These are phyloP conservation scores for Periconia sp. DNA, from an alignment of 2,329 filamentous ascomycete genomes.

Conservation along the genomic window DNA sequence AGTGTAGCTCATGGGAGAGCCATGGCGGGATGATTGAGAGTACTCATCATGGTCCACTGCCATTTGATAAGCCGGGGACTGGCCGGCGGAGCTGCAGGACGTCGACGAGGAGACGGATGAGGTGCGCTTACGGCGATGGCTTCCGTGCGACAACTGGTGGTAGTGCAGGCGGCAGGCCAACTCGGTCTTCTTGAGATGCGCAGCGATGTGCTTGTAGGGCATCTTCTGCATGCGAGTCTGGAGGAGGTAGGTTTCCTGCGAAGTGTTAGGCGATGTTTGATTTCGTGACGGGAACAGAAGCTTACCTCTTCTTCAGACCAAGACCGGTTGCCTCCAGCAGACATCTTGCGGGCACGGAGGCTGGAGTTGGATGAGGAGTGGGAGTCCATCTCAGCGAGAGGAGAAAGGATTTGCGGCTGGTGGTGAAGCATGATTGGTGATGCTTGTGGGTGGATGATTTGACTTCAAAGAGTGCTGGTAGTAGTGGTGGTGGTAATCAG, in stretches of 20 bases:
- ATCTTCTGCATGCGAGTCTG: slow-evolving; percentile 86
- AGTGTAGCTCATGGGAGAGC: slow-evolving; percentile 52
- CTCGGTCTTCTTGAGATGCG: slow-evolving; percentile 85
- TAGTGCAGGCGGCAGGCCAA: slow-evolving; percentile 86
- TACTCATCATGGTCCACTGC: slow-evolving; percentile 43
- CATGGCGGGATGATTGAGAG: slow-evolving; percentile 45
- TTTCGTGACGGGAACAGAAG: neutral
- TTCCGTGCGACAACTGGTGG: slow-evolving; percentile 83
- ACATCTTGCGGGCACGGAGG: slow-evolving; percentile 71
- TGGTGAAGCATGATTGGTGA: slow-evolving; percentile 45
- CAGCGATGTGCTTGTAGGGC: slow-evolving; percentile 89
- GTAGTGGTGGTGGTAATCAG: slow-evolving; percentile 25
- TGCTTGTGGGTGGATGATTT: slow-evolving; percentile 39
- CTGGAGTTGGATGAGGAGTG: slow-evolving; percentile 45
- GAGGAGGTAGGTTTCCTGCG: slow-evolving; percentile 80
- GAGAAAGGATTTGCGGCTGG: slow-evolving; percentile 46
- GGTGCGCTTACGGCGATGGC: slow-evolving; percentile 78
- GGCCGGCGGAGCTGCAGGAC: slow-evolving; percentile 46
- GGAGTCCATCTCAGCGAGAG: slow-evolving; percentile 44
- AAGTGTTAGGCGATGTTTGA: slow-evolving; percentile 22
- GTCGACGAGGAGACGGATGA: slow-evolving; percentile 68
- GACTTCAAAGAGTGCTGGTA: too few species aligned
- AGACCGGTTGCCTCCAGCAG: slow-evolving; percentile 76
- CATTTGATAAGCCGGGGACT: slow-evolving; percentile 47
- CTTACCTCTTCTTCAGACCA: slow-evolving; percentile 88